phyloP scores from a whole-genome alignment of 108 stramenopile genomes.

The Discostella stelligeroides region DNA sequence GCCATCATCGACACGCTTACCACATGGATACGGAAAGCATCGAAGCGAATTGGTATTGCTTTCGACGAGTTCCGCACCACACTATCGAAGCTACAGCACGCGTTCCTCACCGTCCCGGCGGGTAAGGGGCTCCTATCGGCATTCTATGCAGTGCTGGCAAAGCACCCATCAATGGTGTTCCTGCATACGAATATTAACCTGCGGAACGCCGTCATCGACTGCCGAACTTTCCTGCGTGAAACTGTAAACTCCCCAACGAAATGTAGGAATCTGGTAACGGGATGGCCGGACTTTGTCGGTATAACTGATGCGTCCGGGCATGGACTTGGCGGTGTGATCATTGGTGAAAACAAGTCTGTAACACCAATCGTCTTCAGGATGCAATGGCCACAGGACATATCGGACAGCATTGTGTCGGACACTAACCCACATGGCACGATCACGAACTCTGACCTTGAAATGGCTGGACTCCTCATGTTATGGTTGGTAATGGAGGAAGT shows the following conservation, averaged over 20 bases:
- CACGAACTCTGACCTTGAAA: slow-evolving; percentile 45
- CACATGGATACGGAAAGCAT: background rate
- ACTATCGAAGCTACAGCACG: slow-evolving; percentile 1
- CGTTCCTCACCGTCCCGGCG: slow-evolving; percentile 7
- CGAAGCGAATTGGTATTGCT: background rate
- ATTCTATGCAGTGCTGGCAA: background rate
- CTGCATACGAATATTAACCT: slow-evolving; percentile 1
- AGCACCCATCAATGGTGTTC: background rate
- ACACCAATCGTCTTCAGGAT: slow-evolving; percentile 6
- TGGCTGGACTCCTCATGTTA: slow-evolving; percentile 19
- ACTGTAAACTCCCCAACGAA: background rate
- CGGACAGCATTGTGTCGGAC: slow-evolving; percentile 14
- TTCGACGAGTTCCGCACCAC: slow-evolving; percentile 14
- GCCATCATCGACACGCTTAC: background rate
- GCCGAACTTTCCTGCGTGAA: background rate
- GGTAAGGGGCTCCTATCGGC: background rate
- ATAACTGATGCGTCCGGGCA: slow-evolving; percentile 15
- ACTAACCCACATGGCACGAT: slow-evolving; percentile 29
- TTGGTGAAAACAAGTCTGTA: background rate
- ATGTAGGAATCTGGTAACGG: slow-evolving; percentile 4
- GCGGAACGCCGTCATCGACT: background rate
- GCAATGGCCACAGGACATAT: slow-evolving; percentile 30
- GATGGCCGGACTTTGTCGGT: slow-evolving; percentile 18
- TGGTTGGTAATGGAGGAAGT: slow-evolving; percentile 17
- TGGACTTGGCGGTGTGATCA: slow-evolving; percentile 36